Evolutionary conservation across 495 filamentous ascomycete species (phyloP), one percentile per base, ranked within the genome.

Genomic region (Geopyxis carbonaria): DNA sequence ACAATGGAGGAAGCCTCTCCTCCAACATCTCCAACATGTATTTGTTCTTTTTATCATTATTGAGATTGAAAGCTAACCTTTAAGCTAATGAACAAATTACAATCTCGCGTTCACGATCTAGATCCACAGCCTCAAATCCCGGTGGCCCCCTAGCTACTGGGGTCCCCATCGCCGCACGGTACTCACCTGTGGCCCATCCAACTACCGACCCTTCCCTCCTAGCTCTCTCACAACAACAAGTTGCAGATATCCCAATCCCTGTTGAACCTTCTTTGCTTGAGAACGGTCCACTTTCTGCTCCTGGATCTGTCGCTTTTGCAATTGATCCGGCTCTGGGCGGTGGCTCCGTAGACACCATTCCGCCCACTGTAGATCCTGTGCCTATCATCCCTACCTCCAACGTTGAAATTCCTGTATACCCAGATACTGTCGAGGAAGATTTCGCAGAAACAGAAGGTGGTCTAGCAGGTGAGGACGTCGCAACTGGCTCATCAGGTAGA

Each of bases 391-490:
- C 29, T 2, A 32, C 25, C 1, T 1, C 13, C n/a, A 21, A 5
- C 22, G 16, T 6, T 32, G n/a, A n/a, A 19, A n/a, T 10, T n/a
- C 31, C 31, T 10, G 13, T 4, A 10, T 35, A 38, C 22, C 24
- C 38, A 33, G 36, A 24, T 22, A 18, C 29, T 21, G 10, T 41
- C 10, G 22, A 32, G 24, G 38, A 41, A 28, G 38, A 41, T 13
- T 18, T 33, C 11, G 13, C 32, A 24, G 18, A 43, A n/a, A 23
- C 40, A 32, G 40, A 46, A 40, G 38, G 34, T 31, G 16, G 31
- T 15, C 45, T 62, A 1, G 63, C 68, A 31, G 77, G 85, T 16
- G 75, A 78, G 5, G 72, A 55, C 5, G 42, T 41, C 20, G 31
- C 43, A 18, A 30, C 34, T 21, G 44, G 44, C 0, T 36, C 47